Evolutionary conservation across 1,284 basidiomycete genomes (phyloP).

Genomic region (Neolentinus lepideus): DNA sequence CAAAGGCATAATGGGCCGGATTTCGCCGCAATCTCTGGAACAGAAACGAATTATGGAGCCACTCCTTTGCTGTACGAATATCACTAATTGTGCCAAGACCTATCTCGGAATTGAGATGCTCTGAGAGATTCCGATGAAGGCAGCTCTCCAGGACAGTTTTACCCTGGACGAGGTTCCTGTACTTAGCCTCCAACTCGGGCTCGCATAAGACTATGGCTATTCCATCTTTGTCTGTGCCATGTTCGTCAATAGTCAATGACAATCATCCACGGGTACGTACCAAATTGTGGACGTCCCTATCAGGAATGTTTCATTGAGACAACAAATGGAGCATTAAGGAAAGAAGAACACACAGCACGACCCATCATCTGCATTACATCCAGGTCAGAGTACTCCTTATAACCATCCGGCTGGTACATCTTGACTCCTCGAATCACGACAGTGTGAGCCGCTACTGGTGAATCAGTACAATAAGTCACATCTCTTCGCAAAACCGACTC

Average conservation of each 20-base stretch:
- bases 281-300: slow-evolving; percentile 91
- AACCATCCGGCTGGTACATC: slow-evolving; percentile 55
- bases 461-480: not conserved
- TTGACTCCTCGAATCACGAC: slow-evolving; percentile 82
- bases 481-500: slow-evolving; percentile 17
- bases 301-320: slow-evolving; percentile 58
- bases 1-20: slow-evolving; percentile 66
- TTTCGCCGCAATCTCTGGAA: slow-evolving; percentile 82
- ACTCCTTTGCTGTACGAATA: slow-evolving; percentile 62
- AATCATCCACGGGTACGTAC: slow-evolving; percentile 26
- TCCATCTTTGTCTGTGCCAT: slow-evolving; percentile 60
- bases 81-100: slow-evolving; percentile 74
- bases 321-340: slow-evolving; percentile 41
- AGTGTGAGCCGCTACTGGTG: slow-evolving; percentile 58
- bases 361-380: slow-evolving; percentile 86
- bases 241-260: not conserved
- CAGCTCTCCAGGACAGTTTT: slow-evolving; percentile 78
- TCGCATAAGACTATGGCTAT: slow-evolving; percentile 79
- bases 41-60: slow-evolving; percentile 79
- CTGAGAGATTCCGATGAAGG: slow-evolving; percentile 76
- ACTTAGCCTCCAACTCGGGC: slow-evolving; percentile 64
- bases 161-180: slow-evolving; percentile 56
- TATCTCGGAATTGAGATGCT: slow-evolving; percentile 92
- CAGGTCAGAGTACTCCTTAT: slow-evolving; percentile 73
- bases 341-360: slow-evolving; percentile 52